These are phyloP conservation scores for Hypholoma sublateritium DNA, from an alignment of 768 basidiomycete species.

Conservation along the genomic window DNA sequence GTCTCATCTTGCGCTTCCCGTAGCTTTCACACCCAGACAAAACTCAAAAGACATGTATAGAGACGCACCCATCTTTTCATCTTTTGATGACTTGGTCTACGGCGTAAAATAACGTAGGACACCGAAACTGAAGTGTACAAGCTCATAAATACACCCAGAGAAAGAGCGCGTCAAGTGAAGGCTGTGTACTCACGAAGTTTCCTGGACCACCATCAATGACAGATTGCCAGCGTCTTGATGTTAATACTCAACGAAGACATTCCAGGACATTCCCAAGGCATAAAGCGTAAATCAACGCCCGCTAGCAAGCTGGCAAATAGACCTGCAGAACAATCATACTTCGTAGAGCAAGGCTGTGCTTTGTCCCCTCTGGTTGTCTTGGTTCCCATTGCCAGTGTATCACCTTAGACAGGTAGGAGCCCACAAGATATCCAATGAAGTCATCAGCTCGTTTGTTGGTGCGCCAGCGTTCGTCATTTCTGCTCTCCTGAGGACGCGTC, in stretches of 20 bases:
- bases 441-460: neutral
- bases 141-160: neutral
- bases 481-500: neutral
- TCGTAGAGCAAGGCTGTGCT: slow-evolving; percentile 15
- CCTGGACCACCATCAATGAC: slow-evolving; percentile 21
- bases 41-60: too few species aligned
- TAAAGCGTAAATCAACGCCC: slow-evolving; percentile 24
- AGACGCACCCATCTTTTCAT: neutral
- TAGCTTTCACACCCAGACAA: too few species aligned
- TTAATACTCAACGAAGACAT: slow-evolving; percentile 10
- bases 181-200: slow-evolving; percentile 15
- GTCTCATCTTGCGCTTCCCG: too few species aligned
- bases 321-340: slow-evolving; percentile 14
- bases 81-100: neutral
- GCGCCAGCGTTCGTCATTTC: neutral
- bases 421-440: neutral
- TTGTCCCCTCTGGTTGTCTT: slow-evolving; percentile 14
- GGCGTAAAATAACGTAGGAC: neutral
- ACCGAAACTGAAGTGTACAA: neutral
- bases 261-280: slow-evolving; percentile 14
- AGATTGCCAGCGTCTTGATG: slow-evolving; percentile 18
- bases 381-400: slow-evolving; percentile 11
- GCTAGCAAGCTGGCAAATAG: neutral
- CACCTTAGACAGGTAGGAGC: slow-evolving; percentile 1
- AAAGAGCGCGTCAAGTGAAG: neutral